A percentile compares a stretch with the other conserved stretches of the same genome.
phyloP scores from a whole-genome alignment of 768 basidiomycete species.

The Rhizopogon salebrosus region DNA sequence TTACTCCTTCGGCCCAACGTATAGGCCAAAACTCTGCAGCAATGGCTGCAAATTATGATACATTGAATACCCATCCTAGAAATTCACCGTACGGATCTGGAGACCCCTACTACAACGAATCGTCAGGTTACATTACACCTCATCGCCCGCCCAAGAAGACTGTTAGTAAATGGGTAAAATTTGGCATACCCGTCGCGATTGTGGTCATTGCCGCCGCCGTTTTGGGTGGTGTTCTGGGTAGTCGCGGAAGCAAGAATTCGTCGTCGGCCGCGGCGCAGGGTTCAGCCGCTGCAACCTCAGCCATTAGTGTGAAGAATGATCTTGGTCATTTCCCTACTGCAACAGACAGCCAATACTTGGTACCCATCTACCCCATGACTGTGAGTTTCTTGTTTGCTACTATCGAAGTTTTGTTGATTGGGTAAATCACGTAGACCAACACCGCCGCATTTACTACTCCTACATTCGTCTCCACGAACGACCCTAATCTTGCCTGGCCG shows the following conservation, averaged over 20 bases:
- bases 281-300: constrained; percentile 48
- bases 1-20: constrained; percentile 9
- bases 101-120: constrained; percentile 65
- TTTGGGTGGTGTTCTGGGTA: constrained; percentile 77
- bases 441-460: constrained; percentile 64
- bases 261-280: neutral
- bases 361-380: constrained; percentile 85
- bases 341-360: constrained; percentile 73
- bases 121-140: constrained; percentile 65
- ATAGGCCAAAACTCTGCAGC: constrained; percentile 14
- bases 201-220: constrained; percentile 63
- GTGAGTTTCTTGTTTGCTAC: constrained; percentile 45
- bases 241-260: constrained; percentile 42
- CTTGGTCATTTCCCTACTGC: constrained; percentile 68
- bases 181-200: constrained; percentile 63
- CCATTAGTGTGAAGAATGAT: constrained; percentile 53
- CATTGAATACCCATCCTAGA: constrained; percentile 19
- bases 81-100: constrained; percentile 51
- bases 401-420: constrained; percentile 1
- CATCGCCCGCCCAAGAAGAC: constrained; percentile 41
- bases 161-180: constrained; percentile 68
- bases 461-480: constrained; percentile 59
- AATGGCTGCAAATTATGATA: constrained; percentile 37
- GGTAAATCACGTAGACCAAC: constrained; percentile 51
- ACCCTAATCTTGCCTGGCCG: constrained; percentile 64